Conservation (phyloP, 2,329 filamentous ascomycete genomes). For the Penicillium sp. region DNA sequence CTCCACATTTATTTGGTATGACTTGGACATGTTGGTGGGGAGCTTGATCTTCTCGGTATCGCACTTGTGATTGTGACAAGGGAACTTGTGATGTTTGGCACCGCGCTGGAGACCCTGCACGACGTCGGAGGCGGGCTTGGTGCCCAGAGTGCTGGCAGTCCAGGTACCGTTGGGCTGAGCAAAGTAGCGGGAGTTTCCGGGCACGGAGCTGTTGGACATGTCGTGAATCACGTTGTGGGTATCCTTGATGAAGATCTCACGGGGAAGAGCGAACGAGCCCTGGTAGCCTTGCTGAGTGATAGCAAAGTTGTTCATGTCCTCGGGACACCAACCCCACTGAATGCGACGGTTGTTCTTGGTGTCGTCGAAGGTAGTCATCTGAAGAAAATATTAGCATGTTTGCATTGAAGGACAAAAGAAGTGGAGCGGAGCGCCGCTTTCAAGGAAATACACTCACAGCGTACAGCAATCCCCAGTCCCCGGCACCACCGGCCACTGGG, state of each 20-base stretch:
- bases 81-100: slow-evolving; percentile 6
- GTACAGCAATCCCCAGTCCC: slow-evolving; percentile 11
- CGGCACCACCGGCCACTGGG: slow-evolving; percentile 10
- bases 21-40: slow-evolving; percentile 3
- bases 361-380: slow-evolving; percentile 13
- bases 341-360: slow-evolving; percentile 13
- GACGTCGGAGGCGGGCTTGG: slow-evolving; percentile 10
- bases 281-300: slow-evolving; percentile 12
- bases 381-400: neutral
- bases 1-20: slow-evolving; percentile 7
- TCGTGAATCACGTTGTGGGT: slow-evolving; percentile 4
- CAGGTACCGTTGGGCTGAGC: slow-evolving; percentile 8
- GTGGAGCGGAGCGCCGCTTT: too few relatives aligned
- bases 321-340: slow-evolving; percentile 14
- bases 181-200: slow-evolving; percentile 9
- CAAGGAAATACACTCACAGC: slow-evolving; percentile 5
- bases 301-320: slow-evolving; percentile 11
- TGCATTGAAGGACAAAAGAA: neutral
- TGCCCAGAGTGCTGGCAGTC: slow-evolving; percentile 13
- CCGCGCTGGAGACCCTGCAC: slow-evolving; percentile 7
- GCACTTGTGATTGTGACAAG: slow-evolving; percentile 3
- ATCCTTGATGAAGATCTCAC: slow-evolving; percentile 12
- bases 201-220: neutral
- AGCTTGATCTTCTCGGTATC: slow-evolving; percentile 1
- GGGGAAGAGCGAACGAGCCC: slow-evolving; percentile 8